A percentile compares a stretch with the other conserved stretches of the same genome.
Evolutionary conservation across 331 rosid species (phyloP).

Genomic region (Cucumis variabilis): DNA sequence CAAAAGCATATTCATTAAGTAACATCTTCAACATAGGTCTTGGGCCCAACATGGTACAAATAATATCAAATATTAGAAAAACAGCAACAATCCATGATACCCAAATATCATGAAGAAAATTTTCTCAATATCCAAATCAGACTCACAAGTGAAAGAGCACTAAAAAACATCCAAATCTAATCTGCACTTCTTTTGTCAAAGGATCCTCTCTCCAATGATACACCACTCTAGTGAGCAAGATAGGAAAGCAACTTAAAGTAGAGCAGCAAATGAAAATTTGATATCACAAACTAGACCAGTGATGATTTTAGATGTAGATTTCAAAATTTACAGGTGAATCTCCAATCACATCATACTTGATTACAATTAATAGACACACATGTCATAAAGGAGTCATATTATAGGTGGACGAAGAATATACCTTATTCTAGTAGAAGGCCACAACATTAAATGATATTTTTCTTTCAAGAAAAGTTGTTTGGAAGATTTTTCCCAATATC

Average conservation of each 20-base stretch:
- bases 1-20: neutral
- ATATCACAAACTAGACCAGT: neutral
- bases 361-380: neutral
- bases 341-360: neutral
- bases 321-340: conserved; percentile 11
- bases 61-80: too few species aligned
- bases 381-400: neutral
- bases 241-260: neutral
- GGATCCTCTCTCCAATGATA: too few species aligned
- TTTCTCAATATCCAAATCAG: too few species aligned
- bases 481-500: conserved; percentile 93
- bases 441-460: conserved; percentile 86
- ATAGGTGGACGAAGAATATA: conserved; percentile 28
- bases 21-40: too few species aligned
- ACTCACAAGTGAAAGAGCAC: too few species aligned
- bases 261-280: neutral
- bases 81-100: too few species aligned
- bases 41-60: too few species aligned
- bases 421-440: conserved; percentile 96
- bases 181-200: too few species aligned
- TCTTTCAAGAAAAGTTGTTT: conserved; percentile 87
- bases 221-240: too few species aligned
- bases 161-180: too few species aligned
- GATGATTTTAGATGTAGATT: neutral
- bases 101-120: too few species aligned